Conservation (phyloP, 2,329 filamentous ascomycete species). For the Ophiocordyceps australis region DNA sequence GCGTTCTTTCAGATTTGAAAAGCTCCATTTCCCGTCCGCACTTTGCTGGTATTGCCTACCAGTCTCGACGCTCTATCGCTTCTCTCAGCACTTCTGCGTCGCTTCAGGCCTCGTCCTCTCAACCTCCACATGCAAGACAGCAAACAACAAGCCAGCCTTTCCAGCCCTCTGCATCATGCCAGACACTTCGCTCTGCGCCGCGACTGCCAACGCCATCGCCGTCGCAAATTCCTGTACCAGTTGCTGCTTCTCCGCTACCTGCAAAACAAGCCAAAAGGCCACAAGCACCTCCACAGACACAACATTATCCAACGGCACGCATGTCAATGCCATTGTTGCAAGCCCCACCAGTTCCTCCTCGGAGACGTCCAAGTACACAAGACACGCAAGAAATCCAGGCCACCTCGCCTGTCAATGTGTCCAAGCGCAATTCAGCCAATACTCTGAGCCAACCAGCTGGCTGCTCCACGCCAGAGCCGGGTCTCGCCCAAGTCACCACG, state of each 20-base stretch:
- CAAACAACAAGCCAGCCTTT: too few species aligned
- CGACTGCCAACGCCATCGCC: not conserved
- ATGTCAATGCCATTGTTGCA: not conserved
- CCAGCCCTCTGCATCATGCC: too few species aligned
- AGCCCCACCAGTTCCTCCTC: not conserved
- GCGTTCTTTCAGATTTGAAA: slow-evolving; percentile 23
- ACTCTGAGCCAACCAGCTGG: not conserved
- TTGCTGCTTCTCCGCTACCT: too few species aligned
- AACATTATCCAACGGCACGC: not conserved
- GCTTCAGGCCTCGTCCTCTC: too few species aligned
- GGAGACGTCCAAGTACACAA: too few species aligned
- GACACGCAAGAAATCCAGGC: not conserved
- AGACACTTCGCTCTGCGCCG: too few species aligned
- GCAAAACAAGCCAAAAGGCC: too few species aligned
- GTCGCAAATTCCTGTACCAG: not conserved
- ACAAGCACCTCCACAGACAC: not conserved
- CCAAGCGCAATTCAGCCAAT: not conserved
- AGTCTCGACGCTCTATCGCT: too few species aligned
- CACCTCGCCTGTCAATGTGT: not conserved
- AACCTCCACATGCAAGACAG: too few species aligned
- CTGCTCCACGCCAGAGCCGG: slow-evolving; percentile 3
- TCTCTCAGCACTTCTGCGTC: too few species aligned
- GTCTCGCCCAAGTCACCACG: slow-evolving; percentile 15
- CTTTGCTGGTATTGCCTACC: too few species aligned
- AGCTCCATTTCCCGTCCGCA: slow-evolving; percentile 21